These are phyloP conservation scores for Naganishia vishniacii DNA, from an alignment of 768 basidiomycete species.

Conservation along the genomic window DNA sequence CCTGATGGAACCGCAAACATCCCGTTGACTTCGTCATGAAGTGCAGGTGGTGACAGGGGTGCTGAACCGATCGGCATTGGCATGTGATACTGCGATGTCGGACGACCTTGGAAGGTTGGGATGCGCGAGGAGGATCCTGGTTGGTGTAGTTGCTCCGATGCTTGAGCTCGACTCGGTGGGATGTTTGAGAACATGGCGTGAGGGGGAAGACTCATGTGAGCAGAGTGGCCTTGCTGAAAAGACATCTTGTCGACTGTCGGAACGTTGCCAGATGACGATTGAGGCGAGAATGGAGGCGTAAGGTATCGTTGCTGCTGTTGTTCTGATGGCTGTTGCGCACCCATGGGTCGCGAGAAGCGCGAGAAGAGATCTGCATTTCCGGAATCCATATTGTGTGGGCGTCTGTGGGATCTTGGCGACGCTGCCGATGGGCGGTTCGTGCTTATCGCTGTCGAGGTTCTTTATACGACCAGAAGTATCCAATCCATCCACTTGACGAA, in stretches of 20 bases:
- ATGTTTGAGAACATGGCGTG: background rate
- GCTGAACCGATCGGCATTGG: conserved; percentile 13
- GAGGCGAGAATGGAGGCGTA: conserved; percentile 13
- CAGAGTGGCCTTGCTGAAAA: background rate
- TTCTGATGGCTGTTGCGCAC: background rate
- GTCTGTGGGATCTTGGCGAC: background rate
- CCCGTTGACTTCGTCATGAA: background rate
- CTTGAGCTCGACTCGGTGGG: background rate
- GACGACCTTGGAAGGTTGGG: conserved; percentile 10
- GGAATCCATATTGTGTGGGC: background rate
- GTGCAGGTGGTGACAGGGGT: conserved; percentile 16
- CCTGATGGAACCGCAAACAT: background rate
- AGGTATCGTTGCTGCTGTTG: conserved; percentile 15
- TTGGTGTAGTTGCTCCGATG: background rate
- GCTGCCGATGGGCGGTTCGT: background rate
- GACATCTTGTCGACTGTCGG: background rate
- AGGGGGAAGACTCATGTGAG: conserved; percentile 9
- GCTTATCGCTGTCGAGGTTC: background rate
- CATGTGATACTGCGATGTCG: background rate
- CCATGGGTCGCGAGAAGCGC: background rate
- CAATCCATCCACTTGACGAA: too few relatives aligned
- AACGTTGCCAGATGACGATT: background rate
- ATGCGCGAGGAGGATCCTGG: too few relatives aligned
- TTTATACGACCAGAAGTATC: too few relatives aligned
- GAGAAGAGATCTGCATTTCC: background rate